These are phyloP conservation scores for Xylaria flabelliformis DNA, from an alignment of 495 filamentous ascomycete genomes.

Conservation along the genomic window DNA sequence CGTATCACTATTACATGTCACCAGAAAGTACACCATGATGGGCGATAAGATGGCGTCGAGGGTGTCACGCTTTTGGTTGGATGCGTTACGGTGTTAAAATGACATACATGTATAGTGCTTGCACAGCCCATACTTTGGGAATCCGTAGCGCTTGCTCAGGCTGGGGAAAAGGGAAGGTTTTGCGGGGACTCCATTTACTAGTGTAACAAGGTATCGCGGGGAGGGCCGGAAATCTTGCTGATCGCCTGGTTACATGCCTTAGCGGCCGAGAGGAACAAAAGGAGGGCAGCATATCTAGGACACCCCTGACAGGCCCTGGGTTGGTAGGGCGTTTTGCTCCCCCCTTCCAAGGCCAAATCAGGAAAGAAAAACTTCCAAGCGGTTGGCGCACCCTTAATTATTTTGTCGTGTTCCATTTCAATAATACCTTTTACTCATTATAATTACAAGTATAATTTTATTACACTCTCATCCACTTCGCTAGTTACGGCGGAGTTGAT, in stretches of 20 bases:
- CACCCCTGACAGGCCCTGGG: constrained; percentile 1
- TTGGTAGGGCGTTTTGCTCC: not conserved
- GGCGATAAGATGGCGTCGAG: not conserved
- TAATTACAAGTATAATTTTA: not conserved
- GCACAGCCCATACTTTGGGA: not conserved
- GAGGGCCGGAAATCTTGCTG: constrained; percentile 30
- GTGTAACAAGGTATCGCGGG: constrained; percentile 24
- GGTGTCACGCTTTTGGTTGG: not conserved
- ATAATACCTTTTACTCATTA: not conserved
- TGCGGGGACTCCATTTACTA: constrained; percentile 27
- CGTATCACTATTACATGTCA: not conserved
- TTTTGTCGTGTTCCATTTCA: not conserved
- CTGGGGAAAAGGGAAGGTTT: constrained; percentile 14
- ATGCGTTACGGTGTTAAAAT: constrained; percentile 1
- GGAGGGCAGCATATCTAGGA: constrained; percentile 6
- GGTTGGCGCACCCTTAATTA: not conserved
- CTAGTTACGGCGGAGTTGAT: not conserved
- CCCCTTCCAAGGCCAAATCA: not conserved
- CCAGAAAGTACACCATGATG: not conserved
- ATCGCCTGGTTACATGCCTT: constrained; percentile 32
- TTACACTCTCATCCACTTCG: not conserved
- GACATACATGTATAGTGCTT: not conserved
- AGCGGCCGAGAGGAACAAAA: constrained; percentile 26
- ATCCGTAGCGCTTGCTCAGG: not conserved
- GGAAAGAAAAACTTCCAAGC: constrained; percentile 4